phyloP scores from a whole-genome alignment of 306 rosid species.

The Albizia julibrissin region DNA sequence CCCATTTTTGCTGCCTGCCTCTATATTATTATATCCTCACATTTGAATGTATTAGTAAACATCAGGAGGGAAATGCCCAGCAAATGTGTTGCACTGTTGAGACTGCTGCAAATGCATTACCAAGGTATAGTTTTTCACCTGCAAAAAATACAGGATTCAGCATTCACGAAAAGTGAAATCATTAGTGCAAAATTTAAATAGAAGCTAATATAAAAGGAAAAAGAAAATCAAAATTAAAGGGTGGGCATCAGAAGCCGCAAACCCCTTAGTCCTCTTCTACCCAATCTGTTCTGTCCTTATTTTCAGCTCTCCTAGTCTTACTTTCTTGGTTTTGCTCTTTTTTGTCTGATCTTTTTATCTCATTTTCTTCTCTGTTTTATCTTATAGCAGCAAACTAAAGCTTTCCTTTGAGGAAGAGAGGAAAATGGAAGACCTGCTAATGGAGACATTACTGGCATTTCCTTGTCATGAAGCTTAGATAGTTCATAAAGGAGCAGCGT shows the following conservation, averaged over 20 bases:
- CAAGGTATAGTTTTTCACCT: constrained; percentile 90
- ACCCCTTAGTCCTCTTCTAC: neutral
- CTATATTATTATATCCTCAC: constrained; percentile 22
- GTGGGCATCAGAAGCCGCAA: neutral
- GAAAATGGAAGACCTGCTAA: neutral
- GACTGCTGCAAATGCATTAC: constrained; percentile 97
- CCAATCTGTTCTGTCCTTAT: neutral
- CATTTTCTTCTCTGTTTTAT: neutral
- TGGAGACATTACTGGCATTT: neutral
- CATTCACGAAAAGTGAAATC: neutral
- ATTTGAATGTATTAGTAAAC: constrained; percentile 50
- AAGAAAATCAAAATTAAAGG: neutral
- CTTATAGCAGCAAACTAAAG: neutral
- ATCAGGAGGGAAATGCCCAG: constrained; percentile 88
- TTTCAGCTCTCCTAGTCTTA: neutral
- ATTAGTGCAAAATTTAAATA: neutral
- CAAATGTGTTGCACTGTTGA: constrained; percentile 74
- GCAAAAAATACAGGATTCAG: constrained; percentile 32
- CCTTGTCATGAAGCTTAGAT: neutral
- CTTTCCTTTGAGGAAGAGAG: neutral
- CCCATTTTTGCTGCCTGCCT: constrained; percentile 31
- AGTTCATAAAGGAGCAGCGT: neutral
- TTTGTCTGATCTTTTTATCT: neutral
- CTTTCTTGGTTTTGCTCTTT: neutral
- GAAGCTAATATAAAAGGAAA: neutral